Conservation (phyloP, 805 yeast species). For the Saturnispora saitoi region DNA sequence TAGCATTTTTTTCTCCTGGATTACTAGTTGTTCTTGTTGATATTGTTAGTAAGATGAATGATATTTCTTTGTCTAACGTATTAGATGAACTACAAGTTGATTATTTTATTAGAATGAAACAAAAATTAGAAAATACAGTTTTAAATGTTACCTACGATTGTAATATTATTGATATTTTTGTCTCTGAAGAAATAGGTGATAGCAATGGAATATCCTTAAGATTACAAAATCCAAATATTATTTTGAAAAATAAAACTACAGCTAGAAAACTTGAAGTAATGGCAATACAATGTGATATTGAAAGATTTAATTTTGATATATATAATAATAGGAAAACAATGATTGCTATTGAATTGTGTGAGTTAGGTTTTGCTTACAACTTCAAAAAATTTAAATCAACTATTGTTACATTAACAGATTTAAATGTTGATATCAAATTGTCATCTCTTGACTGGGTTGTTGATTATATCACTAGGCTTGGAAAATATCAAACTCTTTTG, state of each 20-base stretch:
- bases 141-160: constrained; percentile 3
- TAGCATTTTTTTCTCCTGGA: constrained; percentile 39
- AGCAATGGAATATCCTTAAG: constrained; percentile 4
- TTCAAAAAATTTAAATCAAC: background rate
- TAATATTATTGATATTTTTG: constrained; percentile 4
- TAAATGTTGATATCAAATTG: constrained; percentile 2
- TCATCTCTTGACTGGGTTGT: constrained; percentile 4
- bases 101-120: constrained; percentile 30
- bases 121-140: constrained; percentile 25
- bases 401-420: background rate
- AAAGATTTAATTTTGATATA: constrained; percentile 2
- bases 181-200: constrained; percentile 1
- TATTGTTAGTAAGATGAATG: constrained; percentile 32
- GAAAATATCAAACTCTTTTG: background rate
- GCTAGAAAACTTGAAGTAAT: constrained; percentile 34
- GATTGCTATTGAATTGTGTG: background rate
- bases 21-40: constrained; percentile 15
- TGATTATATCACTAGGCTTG: background rate
- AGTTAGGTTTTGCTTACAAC: background rate
- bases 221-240: background rate
- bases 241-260: constrained; percentile 19
- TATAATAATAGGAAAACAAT: constrained; percentile 1
- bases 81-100: constrained; percentile 61
- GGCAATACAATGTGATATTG: constrained; percentile 17
- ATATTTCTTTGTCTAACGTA: constrained; percentile 36